These are phyloP conservation scores for Conticribra guillardii DNA, from an alignment of 108 stramenopile species.

Conservation along the genomic window DNA sequence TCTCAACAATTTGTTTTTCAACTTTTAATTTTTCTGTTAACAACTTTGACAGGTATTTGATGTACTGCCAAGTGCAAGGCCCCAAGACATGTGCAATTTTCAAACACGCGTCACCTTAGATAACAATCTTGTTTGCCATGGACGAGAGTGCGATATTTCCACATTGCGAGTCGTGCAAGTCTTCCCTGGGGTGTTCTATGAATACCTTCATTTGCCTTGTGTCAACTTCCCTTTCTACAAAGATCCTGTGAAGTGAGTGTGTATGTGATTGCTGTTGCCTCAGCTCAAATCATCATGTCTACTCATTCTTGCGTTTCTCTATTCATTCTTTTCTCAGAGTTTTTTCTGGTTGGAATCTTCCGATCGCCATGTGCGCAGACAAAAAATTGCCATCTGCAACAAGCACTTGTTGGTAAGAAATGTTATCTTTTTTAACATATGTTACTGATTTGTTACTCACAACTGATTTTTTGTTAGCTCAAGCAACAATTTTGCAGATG, in stretches of 20 bases:
- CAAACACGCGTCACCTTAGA: slow-evolving; percentile 27
- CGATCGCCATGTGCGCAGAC: slow-evolving; percentile 29
- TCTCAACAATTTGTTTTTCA: neutral
- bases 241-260: slow-evolving; percentile 30
- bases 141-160: slow-evolving; percentile 51
- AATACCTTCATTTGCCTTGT: slow-evolving; percentile 61
- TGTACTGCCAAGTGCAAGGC: slow-evolving; percentile 18
- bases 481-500: slow-evolving; percentile 30
- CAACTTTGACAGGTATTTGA: slow-evolving; percentile 10
- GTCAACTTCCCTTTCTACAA: slow-evolving; percentile 61
- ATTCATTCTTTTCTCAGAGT: too few species aligned
- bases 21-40: neutral
- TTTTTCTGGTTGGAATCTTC: slow-evolving; percentile 8
- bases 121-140: slow-evolving; percentile 29
- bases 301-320: too few species aligned
- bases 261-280: too few species aligned
- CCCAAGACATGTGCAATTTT: slow-evolving; percentile 35
- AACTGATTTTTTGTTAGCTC: too few species aligned
- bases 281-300: too few species aligned
- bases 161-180: slow-evolving; percentile 55
- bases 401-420: slow-evolving; percentile 40
- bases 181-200: slow-evolving; percentile 52
- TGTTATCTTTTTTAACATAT: too few species aligned
- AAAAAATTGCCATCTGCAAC: slow-evolving; percentile 19
- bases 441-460: too few species aligned